Base-by-base conservation (phyloP, 371 early-diverging fungal species). In the Circinella umbellata region DNA sequence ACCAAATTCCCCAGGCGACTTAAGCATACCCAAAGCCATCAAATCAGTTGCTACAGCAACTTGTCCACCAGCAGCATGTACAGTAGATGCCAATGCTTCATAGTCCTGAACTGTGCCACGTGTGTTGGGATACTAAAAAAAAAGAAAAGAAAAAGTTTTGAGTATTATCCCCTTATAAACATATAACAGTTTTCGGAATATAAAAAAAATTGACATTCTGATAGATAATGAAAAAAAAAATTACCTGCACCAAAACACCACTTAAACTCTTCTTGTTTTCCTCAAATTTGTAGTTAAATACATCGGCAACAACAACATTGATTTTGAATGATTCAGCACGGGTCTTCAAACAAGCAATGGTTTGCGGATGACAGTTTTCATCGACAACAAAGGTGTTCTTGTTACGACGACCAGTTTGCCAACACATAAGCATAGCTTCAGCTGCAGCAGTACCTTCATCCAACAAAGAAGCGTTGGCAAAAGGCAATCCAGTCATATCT, bases 381-480 rank as follows among this genome's bases (percentile, higher is more conserved):
- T 98, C 99, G 13, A 97, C 94, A 69, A 98, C 91, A 79, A 97
- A 98, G 37, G 92, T 87, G 71, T 90, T 89, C 80, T 90, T 90
- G 72, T 88, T 88, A 76, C 89, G 89, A 69, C 88, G 87, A 39
- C 86, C 75, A 39, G 89, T 86, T 70, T 88, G 84, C 85, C 90
- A 93, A 78, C 93, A 91, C 89, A 97, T 92, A 63, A 94, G 84
- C 95, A 98, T 95, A 47, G 99, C 98, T 85, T 98, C 99, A 36
- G 92, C 98, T 47, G 99, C 99, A 49, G 99, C 98, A 36, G 98
- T 98, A 63, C 97, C 98, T 86, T 98, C 99, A 71, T 98, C 99
- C 68, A 98, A 84, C 70, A 98, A 83, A 42, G 96, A 95, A 38
- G 99, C 97, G 75, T 98, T 98, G 69, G 99, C 94, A 55, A 98